Evolutionary conservation across 2,329 filamentous ascomycete genomes (phyloP), one percentile per base, ranked within the genome.

Genomic region (Aspergillus sp.): DNA sequence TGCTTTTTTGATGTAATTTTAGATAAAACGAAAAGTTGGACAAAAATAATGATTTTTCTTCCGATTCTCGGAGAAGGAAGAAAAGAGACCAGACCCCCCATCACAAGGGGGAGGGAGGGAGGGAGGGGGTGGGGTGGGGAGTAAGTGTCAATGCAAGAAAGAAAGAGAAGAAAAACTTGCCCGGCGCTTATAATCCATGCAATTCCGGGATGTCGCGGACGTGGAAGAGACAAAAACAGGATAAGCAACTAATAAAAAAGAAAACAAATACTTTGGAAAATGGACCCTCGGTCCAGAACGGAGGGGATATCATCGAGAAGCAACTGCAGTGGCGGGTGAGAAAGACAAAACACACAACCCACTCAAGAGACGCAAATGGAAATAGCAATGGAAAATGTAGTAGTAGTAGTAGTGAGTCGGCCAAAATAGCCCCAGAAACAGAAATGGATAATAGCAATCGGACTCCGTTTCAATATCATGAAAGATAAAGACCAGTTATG

Each of bases 221-320:
- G 21, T 59, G 27, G 27, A 30, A 49, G 48, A 53, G 50, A 54
- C n/a, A 21, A 61, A 61, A 61, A 54, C 11, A 50, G 32, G 49
- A 55, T 56, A 49, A 47, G 57, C 23, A 6, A 27, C 7, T 27
- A 27, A 8, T 27, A 27, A 47, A 54, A 54, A 58, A 56, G 47
- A 36, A 3, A 36, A 15, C 4, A 6, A 36, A 15, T 1, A 36
- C 32, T 36, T 13, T 27, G 36, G 48, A 39, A 39, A 41, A 39
- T 60, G 54, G 61, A 61, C 58, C 59, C 57, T 54, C 53, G 41
- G 49, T 54, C 60, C 62, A 63, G 63, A 67, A 66, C 64, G 63
- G 49, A 68, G 66, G 66, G 66, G 66, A 68, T 68, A 68, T 68
- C 66, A 68, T 66, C 59, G 47, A 61, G 53, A 60, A 60, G 47